phyloP scores from a whole-genome alignment of 192 early-diverging fungal genomes.

The Pilobolus umbonatus region DNA sequence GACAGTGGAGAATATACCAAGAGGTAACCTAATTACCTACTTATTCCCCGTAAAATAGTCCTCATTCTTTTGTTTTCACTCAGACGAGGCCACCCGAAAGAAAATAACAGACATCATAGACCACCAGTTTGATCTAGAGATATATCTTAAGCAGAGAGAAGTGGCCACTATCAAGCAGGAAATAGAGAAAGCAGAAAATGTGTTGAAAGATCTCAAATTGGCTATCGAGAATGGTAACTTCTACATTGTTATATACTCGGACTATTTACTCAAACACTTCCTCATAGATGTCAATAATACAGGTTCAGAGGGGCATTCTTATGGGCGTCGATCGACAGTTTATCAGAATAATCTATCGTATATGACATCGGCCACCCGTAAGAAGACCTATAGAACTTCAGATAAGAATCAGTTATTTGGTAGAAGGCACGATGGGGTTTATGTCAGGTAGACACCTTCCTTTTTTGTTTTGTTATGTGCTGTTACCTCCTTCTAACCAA shows the following conservation, averaged over 20 bases:
- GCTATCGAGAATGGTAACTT: conserved; percentile 53
- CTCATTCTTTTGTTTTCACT: neutral
- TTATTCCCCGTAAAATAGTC: neutral
- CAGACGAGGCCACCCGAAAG: conserved; percentile 34
- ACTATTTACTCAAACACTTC: neutral
- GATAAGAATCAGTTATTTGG: conserved; percentile 24
- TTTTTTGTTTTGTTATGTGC: neutral
- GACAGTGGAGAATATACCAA: conserved; percentile 6
- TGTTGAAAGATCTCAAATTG: conserved; percentile 51
- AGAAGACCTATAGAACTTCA: conserved; percentile 21
- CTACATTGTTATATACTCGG: neutral
- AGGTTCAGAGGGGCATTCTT: no score
- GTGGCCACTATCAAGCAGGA: conserved; percentile 56
- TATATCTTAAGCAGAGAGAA: conserved; percentile 67
- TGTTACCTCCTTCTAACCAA: conserved; percentile 2
- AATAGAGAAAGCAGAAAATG: conserved; percentile 53
- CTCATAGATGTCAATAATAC: no score
- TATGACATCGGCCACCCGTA: neutral
- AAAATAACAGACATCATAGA: conserved; percentile 54
- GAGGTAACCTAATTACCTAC: neutral
- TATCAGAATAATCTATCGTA: no score
- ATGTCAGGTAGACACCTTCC: conserved; percentile 25
- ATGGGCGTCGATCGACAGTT: no score
- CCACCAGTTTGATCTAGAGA: conserved; percentile 76
- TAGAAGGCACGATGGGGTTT: conserved; percentile 37